Evolutionary conservation across 208 protist species (phyloP).

Genomic region (Herpetomonas tarakana): DNA sequence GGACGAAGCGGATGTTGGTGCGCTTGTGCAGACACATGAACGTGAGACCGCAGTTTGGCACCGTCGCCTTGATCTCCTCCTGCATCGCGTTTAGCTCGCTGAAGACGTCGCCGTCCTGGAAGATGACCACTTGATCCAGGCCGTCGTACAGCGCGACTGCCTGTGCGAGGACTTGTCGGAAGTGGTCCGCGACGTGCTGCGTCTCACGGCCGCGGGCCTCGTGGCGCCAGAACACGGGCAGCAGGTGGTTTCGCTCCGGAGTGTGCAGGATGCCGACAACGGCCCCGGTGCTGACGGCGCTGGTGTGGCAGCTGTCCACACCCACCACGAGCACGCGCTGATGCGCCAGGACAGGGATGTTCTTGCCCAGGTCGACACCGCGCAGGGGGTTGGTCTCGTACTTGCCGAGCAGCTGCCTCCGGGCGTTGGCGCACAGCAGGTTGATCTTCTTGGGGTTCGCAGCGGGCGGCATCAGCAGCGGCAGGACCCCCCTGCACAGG

Average conservation of each 20-base stretch:
- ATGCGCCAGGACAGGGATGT: slow-evolving; percentile 57
- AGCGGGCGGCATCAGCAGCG: slow-evolving; percentile 40
- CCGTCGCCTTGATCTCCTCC: slow-evolving; percentile 35
- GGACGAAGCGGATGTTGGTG: slow-evolving; percentile 85
- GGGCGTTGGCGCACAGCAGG: slow-evolving; percentile 35
- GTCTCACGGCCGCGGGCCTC: slow-evolving; percentile 62
- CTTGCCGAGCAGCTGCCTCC: slow-evolving; percentile 39
- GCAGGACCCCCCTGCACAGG: slow-evolving; percentile 71
- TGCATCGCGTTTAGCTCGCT: slow-evolving; percentile 67
- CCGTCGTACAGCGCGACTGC: slow-evolving; percentile 44
- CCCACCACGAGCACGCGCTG: slow-evolving; percentile 72
- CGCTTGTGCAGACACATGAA: slow-evolving; percentile 91
- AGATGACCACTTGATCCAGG: slow-evolving; percentile 85
- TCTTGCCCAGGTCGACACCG: slow-evolving; percentile 50
- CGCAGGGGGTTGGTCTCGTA: slow-evolving; percentile 75
- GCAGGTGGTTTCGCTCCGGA: slow-evolving; percentile 47
- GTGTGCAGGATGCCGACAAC: slow-evolving; percentile 71
- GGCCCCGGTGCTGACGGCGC: slow-evolving; percentile 50
- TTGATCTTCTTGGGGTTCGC: slow-evolving; percentile 23
- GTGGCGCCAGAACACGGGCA: slow-evolving; percentile 80
- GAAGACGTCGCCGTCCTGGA: slow-evolving; percentile 87
- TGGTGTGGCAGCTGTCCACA: slow-evolving; percentile 86
- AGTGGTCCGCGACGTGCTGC: slow-evolving; percentile 51
- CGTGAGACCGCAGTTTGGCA: slow-evolving; percentile 71
- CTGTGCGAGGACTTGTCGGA: slow-evolving; percentile 34